Percentiles rank a stretch among this genome's conserved stretches.
These are phyloP conservation scores for Leptoxyphium fumago DNA, from an alignment of 2,329 filamentous ascomycete genomes.

Conservation along the genomic window DNA sequence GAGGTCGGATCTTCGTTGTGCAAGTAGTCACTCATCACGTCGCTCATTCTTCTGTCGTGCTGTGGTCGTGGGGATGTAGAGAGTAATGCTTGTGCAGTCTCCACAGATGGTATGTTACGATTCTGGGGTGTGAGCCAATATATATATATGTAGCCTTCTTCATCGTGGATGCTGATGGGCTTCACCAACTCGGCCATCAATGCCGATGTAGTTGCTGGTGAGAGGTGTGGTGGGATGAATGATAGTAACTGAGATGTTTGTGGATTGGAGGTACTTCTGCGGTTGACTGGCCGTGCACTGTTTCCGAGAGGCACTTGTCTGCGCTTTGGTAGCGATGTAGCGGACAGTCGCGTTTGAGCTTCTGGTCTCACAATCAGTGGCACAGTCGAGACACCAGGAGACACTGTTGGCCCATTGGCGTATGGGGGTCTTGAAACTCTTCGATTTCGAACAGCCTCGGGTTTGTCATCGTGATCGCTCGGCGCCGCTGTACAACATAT, in stretches of 20 bases:
- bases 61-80: conserved; percentile 9
- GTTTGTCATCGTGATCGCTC: conserved; percentile 28
- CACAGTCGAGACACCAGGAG: neutral
- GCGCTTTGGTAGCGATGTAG: conserved; percentile 3
- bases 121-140: conserved; percentile 76
- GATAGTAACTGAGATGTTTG: conserved; percentile 35
- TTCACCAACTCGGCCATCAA: conserved; percentile 65
- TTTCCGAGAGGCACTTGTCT: conserved; percentile 2
- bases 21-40: conserved; percentile 19
- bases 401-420: neutral
- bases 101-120: conserved; percentile 36
- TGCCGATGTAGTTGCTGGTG: conserved; percentile 52
- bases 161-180: conserved; percentile 58
- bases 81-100: conserved; percentile 20
- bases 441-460: conserved; percentile 29
- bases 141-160: conserved; percentile 93
- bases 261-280: conserved; percentile 10
- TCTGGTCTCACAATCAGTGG: neutral
- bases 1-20: neutral
- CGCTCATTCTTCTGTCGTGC: conserved; percentile 13
- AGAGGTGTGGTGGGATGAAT: conserved; percentile 53
- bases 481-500: conserved; percentile 26
- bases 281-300: conserved; percentile 5
- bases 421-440: conserved; percentile 3
- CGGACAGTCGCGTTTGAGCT: neutral